Base-by-base conservation (phyloP, 345 rosid species). In the Citrus glauca region DNA sequence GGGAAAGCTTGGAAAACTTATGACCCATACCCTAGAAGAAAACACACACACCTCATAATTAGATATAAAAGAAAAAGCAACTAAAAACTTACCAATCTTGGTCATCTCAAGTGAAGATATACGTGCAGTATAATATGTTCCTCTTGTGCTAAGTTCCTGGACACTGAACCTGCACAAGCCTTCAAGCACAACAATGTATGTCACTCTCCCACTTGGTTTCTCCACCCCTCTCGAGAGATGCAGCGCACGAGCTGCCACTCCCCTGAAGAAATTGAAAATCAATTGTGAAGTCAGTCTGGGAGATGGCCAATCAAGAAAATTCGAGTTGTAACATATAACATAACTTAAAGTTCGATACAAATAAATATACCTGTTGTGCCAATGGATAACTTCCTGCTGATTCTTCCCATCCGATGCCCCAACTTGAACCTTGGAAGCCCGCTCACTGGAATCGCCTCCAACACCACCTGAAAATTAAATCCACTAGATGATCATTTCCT, bases 191-290 rank as follows among this genome's bases (percentile, higher is more conserved):
- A 96, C 99, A 74, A 90, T 92, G 84, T 96, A 96, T 0, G 99
- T 96, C 72, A 96, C 97, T 85, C 98, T 92, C 80, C 99, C 99
- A 83, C 99, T 96, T 13, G 99, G 99, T 84, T 96, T 96, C 89
- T 96, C 99, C 84, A 96, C 99, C 66, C 98, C 99, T 85, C 99
- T 90, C 17, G 99, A 96, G 25, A 96, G 88, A 86, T 96, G 99
- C 77, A 96, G 83, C 67, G 99, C 98, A 66, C 98, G 99, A 79
- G 99, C 99, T 20, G 98, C 97, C 73, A 92, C 99, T 77, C 99
- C 99, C 89, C 99, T 96, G 65, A 77, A 45, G 38, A 42, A 81
- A 75, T 72, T 20, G 55, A 77, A 76, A 66, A 64, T 19, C 53
- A 67, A 45, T 48, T 22, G 11, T 48, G 10, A 67, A 30, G 57